Evolutionary conservation across 345 rosid species (phyloP).

Genomic region (Trapa incisa): DNA sequence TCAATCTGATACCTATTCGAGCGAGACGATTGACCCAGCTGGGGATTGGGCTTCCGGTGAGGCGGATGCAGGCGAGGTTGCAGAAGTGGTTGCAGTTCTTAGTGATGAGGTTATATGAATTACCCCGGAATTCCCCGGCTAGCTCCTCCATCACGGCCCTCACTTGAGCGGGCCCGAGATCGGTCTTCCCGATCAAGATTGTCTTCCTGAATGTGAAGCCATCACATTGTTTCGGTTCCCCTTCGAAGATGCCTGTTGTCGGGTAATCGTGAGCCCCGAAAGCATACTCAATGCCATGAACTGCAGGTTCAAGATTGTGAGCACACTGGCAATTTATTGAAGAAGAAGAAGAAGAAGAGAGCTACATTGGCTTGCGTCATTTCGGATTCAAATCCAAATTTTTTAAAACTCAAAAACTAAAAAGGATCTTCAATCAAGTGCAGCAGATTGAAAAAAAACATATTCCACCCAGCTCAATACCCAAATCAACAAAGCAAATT

Average conservation of each 20-base stretch:
- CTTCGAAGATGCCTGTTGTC: conserved; percentile 90
- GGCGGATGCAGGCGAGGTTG: conserved; percentile 61
- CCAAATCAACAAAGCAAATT: no score
- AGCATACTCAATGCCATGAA: conserved; percentile 89
- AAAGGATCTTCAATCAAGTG: no score
- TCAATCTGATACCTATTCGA: conserved; percentile 52
- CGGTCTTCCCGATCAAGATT: conserved; percentile 83
- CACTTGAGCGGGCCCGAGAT: conserved; percentile 46
- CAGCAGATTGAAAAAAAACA: no score
- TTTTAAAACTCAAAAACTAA: no score
- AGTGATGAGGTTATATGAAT: conserved; percentile 74
- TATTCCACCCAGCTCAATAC: no score
- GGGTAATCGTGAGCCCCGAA: conserved; percentile 94
- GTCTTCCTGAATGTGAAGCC: conserved; percentile 82
- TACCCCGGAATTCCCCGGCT: conserved; percentile 66
- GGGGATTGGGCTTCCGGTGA: conserved; percentile 81
- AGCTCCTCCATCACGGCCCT: conserved; percentile 74
- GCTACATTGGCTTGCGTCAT: no score
- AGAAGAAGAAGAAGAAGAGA: neutral
- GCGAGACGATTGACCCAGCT: conserved; percentile 97
- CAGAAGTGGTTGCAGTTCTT: conserved; percentile 99
- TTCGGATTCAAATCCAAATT: no score
- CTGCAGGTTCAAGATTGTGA: conserved; percentile 21
- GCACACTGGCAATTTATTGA: neutral
- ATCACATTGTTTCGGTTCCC: conserved; percentile 79